Percentiles rank a stretch among this genome's conserved stretches.
Evolutionary conservation across 257 asterid genomes (phyloP).

Genomic region (Orobanche coerulescens): DNA sequence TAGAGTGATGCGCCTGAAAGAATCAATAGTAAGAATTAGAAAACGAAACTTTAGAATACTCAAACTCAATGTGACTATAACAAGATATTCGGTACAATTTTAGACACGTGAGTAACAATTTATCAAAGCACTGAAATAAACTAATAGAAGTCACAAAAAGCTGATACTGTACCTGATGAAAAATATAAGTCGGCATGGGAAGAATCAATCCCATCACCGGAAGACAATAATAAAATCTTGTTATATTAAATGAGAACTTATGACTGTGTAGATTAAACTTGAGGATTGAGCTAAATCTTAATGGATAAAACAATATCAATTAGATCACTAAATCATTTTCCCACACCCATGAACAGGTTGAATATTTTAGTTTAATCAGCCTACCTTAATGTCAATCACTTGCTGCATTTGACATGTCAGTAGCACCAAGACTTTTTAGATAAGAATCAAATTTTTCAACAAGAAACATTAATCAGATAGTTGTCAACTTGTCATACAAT

Average conservation of each 20-base stretch:
- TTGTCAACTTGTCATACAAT: not conserved
- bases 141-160: constrained; percentile 14
- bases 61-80: not conserved
- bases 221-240: not conserved
- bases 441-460: not conserved
- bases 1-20: constrained; percentile 13
- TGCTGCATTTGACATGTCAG: constrained; percentile 2
- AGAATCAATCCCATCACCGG: not conserved
- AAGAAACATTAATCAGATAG: not conserved
- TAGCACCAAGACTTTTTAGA: not conserved
- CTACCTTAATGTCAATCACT: constrained; percentile 4
- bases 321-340: constrained; percentile 10
- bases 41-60: not conserved
- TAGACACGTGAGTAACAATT: constrained; percentile 7
- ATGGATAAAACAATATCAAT: not conserved
- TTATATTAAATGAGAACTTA: not conserved
- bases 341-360: not conserved
- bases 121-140: not conserved
- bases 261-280: not conserved
- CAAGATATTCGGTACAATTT: not conserved
- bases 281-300: not conserved
- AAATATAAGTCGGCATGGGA: not conserved
- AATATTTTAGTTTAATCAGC: not conserved
- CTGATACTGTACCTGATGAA: not conserved
- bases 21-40: constrained; percentile 1